phyloP scores from a whole-genome alignment of 2,329 filamentous ascomycete genomes.

The Paecilomyces formosus region DNA sequence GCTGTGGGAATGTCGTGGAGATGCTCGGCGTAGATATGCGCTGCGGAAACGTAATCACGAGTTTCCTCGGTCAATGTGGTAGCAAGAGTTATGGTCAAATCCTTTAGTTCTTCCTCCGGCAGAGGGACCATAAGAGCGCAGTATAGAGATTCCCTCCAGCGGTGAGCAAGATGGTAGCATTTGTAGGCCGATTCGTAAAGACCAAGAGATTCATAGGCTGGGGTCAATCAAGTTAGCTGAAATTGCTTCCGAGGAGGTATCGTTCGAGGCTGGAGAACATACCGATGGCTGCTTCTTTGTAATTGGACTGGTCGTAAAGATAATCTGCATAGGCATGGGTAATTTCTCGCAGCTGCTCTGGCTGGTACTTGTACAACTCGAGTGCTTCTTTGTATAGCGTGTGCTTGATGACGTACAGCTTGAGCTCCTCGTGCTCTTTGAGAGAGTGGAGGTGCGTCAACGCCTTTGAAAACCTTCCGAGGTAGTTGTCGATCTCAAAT shows the following conservation, averaged over 20 bases:
- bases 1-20: constrained; percentile 64
- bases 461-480: constrained; percentile 70
- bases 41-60: constrained; percentile 75
- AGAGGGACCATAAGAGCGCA: constrained; percentile 64
- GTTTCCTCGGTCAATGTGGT: constrained; percentile 69
- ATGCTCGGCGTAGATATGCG: constrained; percentile 74
- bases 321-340: constrained; percentile 73
- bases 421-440: constrained; percentile 68
- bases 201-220: constrained; percentile 74
- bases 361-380: constrained; percentile 75
- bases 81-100: constrained; percentile 66
- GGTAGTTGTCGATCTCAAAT: constrained; percentile 83
- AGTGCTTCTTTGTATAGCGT: constrained; percentile 71
- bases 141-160: constrained; percentile 88
- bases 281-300: constrained; percentile 75
- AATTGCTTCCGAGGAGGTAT: not conserved
- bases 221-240: constrained; percentile 3
- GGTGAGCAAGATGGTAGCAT: constrained; percentile 75
- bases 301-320: constrained; percentile 66
- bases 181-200: constrained; percentile 68
- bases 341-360: constrained; percentile 56
- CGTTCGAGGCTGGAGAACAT: constrained; percentile 6
- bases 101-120: constrained; percentile 50
- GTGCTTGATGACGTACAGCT: constrained; percentile 71
- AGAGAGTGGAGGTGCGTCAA: constrained; percentile 67